These are phyloP conservation scores for Candida coleopterorum DNA, from an alignment of 805 yeast genomes.

Conservation along the genomic window DNA sequence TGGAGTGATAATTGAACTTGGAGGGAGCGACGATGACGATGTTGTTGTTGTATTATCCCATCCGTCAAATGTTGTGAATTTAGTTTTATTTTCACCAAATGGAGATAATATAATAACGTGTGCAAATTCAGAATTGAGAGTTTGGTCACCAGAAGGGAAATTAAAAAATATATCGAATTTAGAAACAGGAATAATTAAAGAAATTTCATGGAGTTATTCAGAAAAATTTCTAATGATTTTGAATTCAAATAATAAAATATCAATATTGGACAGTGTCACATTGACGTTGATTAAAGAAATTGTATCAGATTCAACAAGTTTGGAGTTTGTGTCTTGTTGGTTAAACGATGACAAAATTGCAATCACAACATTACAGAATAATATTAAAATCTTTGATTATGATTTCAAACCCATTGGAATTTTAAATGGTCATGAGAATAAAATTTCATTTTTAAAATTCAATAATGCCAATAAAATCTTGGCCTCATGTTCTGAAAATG, in stretches of 20 bases:
- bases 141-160: constrained; percentile 75
- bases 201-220: constrained; percentile 56
- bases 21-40: no score
- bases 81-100: constrained; percentile 58
- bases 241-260: constrained; percentile 41
- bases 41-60: constrained; percentile 25
- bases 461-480: constrained; percentile 49
- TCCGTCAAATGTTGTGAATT: constrained; percentile 28
- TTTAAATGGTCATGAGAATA: constrained; percentile 57
- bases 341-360: constrained; percentile 64
- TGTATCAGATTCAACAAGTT: constrained; percentile 15
- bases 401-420: constrained; percentile 26
- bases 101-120: constrained; percentile 61
- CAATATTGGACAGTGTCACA: constrained; percentile 60
- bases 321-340: constrained; percentile 55
- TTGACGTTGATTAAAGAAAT: constrained; percentile 30
- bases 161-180: constrained; percentile 44
- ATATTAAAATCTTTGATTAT: constrained; percentile 50
- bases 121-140: constrained; percentile 61
- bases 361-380: constrained; percentile 54
- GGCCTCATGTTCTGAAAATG: constrained; percentile 70
- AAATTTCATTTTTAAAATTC: constrained; percentile 53
- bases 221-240: constrained; percentile 54
- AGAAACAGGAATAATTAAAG: constrained; percentile 36
- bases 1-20: constrained; percentile 39